Evolutionary conservation across 2,329 filamentous ascomycete species (phyloP).

Genomic region (Boeremia exigua): DNA sequence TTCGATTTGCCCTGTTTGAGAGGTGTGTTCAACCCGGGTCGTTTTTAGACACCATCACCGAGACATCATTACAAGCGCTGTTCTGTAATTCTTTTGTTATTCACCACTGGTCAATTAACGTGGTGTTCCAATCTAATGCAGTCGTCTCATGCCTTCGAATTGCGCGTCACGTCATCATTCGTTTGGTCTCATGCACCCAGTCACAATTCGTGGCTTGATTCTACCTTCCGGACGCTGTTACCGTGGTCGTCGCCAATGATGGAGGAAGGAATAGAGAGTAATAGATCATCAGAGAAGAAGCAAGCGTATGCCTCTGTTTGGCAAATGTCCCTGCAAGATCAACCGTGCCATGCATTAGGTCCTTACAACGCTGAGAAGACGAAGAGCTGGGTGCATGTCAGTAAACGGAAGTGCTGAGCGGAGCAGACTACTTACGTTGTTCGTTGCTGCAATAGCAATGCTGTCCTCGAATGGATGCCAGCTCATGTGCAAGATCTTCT

Average conservation of each 20-base stretch:
- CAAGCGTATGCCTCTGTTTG: constrained; percentile 36
- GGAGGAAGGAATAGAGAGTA: constrained; percentile 36
- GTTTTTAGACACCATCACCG: neutral
- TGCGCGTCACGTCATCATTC: constrained; percentile 37
- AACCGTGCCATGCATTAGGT: constrained; percentile 26
- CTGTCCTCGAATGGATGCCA: constrained; percentile 99
- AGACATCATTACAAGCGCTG: neutral
- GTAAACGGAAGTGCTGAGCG: neutral
- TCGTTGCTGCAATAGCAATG: constrained; percentile 98
- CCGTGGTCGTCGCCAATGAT: constrained; percentile 33
- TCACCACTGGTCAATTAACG: constrained; percentile 41
- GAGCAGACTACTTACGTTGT: constrained; percentile 77
- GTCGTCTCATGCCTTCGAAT: constrained; percentile 29
- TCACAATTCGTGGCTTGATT: constrained; percentile 33
- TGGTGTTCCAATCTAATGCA: constrained; percentile 42
- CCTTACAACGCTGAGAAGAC: constrained; percentile 61
- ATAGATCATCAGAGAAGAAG: constrained; percentile 38
- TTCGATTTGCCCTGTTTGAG: neutral
- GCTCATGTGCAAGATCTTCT: constrained; percentile 99
- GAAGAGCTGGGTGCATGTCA: constrained; percentile 55
- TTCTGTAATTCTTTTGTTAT: constrained; percentile 35
- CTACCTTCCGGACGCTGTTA: constrained; percentile 42
- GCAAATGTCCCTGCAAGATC: constrained; percentile 34
- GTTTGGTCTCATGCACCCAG: constrained; percentile 30
- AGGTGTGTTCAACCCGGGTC: neutral